A percentile compares a stretch with the other conserved stretches of the same genome.
phyloP scores from a whole-genome alignment of 371 early-diverging fungal species.

The Rhizopus sp. region DNA sequence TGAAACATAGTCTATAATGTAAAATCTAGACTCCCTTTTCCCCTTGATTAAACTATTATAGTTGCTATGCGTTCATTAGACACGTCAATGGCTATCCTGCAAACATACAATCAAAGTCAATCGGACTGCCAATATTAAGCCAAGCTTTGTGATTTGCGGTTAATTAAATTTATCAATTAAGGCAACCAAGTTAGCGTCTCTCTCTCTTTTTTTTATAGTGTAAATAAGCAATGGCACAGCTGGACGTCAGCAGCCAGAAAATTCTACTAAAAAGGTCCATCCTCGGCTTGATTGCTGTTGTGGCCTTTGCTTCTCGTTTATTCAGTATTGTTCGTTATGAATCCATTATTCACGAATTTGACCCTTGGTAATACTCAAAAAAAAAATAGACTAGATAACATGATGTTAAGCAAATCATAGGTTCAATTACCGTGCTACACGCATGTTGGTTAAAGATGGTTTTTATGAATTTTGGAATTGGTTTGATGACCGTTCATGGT shows the following conservation, averaged over 20 bases:
- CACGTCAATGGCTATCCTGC: no score
- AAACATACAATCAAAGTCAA: no score
- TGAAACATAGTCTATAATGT: no score
- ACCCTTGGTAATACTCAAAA: conserved; percentile 78
- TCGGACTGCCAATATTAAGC: no score
- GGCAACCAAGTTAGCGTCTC: not conserved
- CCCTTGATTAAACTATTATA: no score
- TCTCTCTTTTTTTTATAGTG: not conserved
- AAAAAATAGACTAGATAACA: not conserved
- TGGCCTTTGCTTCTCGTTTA: conserved; percentile 91
- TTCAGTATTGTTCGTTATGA: conserved; percentile 97
- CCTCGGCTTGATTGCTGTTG: conserved; percentile 82
- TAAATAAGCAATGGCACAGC: conserved; percentile 34
- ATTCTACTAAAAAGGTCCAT: conserved; percentile 69
- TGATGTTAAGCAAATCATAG: conserved; percentile 25
- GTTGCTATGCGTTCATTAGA: no score
- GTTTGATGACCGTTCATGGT: conserved; percentile 99
- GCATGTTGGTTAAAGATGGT: conserved; percentile 92
- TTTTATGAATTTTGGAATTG: conserved; percentile 98
- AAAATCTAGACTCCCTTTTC: no score
- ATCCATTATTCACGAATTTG: conserved; percentile 99
- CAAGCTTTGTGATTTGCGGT: no score
- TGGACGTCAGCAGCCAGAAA: conserved; percentile 59
- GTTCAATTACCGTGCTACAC: conserved; percentile 99
- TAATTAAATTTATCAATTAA: no score